phyloP scores from a whole-genome alignment of 805 yeast genomes.

The Starmerella scarabaei region DNA sequence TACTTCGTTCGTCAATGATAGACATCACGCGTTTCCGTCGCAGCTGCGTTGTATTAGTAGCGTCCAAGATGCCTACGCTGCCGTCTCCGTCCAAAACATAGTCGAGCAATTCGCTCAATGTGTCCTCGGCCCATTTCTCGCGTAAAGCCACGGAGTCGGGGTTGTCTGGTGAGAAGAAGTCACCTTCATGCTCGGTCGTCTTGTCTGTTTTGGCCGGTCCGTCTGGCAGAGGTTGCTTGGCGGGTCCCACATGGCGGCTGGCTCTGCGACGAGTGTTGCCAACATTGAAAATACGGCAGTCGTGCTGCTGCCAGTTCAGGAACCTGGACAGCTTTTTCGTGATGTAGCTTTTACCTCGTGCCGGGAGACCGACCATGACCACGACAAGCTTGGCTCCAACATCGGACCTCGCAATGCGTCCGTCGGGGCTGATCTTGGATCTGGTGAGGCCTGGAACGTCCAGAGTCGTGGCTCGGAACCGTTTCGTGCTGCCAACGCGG shows the following conservation, averaged over 20 bases:
- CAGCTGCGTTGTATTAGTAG: constrained; percentile 70
- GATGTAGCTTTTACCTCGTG: constrained; percentile 86
- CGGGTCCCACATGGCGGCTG: constrained; percentile 49
- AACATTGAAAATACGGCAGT: constrained; percentile 81
- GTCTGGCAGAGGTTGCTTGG: constrained; percentile 48
- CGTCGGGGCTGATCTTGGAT: constrained; percentile 63
- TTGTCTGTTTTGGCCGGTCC: not conserved
- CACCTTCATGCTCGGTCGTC: constrained; percentile 49
- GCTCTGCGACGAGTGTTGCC: constrained; percentile 86
- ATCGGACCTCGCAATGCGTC: constrained; percentile 36
- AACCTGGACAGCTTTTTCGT: constrained; percentile 84
- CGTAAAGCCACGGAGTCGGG: constrained; percentile 48
- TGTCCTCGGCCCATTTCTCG: constrained; percentile 94
- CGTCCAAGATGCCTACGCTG: constrained; percentile 87
- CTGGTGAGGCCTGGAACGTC: constrained; percentile 89
- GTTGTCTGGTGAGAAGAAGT: constrained; percentile 75
- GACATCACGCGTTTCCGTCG: constrained; percentile 53
- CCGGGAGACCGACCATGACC: constrained; percentile 93
- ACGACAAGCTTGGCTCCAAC: constrained; percentile 76
- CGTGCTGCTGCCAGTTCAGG: constrained; percentile 87
- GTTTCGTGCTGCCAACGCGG: constrained; percentile 16
- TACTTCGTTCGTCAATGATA: constrained; percentile 28
- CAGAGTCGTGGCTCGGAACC: constrained; percentile 55
- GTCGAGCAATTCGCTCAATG: constrained; percentile 69
- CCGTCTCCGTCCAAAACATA: constrained; percentile 72